A percentile compares a stretch with the other conserved stretches of the same genome.
Conservation (phyloP, 768 basidiomycete species). For the Filobasidium wieringae region DNA sequence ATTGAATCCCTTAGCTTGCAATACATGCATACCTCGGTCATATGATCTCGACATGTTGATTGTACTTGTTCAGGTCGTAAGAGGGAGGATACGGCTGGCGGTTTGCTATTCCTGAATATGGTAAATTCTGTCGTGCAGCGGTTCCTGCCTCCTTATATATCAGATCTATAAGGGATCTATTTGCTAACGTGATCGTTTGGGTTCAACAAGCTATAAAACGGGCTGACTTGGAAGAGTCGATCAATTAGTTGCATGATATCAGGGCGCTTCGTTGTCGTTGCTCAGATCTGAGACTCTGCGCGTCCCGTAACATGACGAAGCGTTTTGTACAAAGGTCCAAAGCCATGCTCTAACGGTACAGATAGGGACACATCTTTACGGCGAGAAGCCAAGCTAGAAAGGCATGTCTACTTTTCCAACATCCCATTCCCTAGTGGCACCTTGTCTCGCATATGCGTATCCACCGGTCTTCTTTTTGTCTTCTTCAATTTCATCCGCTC, state of each 20-base stretch:
- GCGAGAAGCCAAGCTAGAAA: too few relatives aligned
- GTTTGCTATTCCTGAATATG: neutral
- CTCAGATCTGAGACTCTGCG: too few relatives aligned
- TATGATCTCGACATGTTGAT: constrained; percentile 61
- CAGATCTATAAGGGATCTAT: too few relatives aligned
- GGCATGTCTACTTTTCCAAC: constrained; percentile 6
- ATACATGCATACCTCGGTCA: constrained; percentile 67
- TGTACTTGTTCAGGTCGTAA: neutral
- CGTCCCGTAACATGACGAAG: too few relatives aligned
- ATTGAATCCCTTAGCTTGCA: neutral
- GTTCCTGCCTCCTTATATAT: too few relatives aligned
- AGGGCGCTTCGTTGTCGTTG: neutral
- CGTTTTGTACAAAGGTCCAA: too few relatives aligned
- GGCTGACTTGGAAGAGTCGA: neutral
- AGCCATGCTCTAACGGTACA: too few relatives aligned
- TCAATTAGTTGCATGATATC: neutral
- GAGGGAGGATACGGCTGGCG: neutral
- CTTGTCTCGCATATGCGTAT: constrained; percentile 11
- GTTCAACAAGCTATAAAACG: neutral
- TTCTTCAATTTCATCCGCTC: constrained; percentile 12
- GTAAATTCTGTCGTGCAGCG: neutral
- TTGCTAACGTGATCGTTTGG: too few relatives aligned
- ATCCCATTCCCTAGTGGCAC: constrained; percentile 14
- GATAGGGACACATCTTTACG: too few relatives aligned
- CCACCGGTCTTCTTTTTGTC: constrained; percentile 7